Percentiles rank a stretch among this genome's conserved stretches.
phyloP scores from a whole-genome alignment of 768 basidiomycete species.

The Amyloporia xantha region DNA sequence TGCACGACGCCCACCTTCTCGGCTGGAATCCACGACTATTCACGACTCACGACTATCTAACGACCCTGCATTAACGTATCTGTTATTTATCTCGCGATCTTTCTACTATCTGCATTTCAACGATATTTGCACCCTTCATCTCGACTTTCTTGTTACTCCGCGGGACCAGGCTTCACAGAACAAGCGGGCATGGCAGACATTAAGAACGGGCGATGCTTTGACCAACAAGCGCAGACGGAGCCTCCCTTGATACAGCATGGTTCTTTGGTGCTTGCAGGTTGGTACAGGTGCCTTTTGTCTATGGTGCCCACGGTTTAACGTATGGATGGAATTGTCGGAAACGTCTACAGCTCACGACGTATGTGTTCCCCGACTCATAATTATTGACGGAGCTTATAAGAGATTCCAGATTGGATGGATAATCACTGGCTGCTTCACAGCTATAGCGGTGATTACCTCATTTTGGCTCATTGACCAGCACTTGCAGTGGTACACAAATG shows the following conservation, averaged over 20 bases:
- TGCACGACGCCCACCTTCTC: too few species aligned
- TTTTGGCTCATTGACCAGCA: constrained; percentile 74
- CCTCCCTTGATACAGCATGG: constrained; percentile 60
- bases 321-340: not conserved
- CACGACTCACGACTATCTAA: too few species aligned
- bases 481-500: constrained; percentile 65
- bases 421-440: constrained; percentile 50
- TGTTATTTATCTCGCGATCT: too few species aligned
- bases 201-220: constrained; percentile 27
- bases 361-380: constrained; percentile 12
- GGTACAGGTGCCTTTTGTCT: constrained; percentile 7
- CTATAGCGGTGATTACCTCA: constrained; percentile 49
- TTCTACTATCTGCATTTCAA: too few species aligned
- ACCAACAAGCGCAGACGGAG: constrained; percentile 36
- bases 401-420: constrained; percentile 59
- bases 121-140: too few species aligned
- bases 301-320: not conserved
- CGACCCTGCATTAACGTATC: too few species aligned
- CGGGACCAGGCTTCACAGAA: too few species aligned
- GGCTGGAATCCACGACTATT: too few species aligned
- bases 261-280: constrained; percentile 54
- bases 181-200: constrained; percentile 23
- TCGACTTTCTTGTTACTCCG: too few species aligned
- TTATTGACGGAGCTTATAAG: not conserved
- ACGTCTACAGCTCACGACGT: constrained; percentile 48